A percentile compares a stretch with the other conserved stretches of the same genome.
These are phyloP conservation scores for Leishmania braziliensis DNA, from an alignment of 208 protist genomes.

Conservation along the genomic window DNA sequence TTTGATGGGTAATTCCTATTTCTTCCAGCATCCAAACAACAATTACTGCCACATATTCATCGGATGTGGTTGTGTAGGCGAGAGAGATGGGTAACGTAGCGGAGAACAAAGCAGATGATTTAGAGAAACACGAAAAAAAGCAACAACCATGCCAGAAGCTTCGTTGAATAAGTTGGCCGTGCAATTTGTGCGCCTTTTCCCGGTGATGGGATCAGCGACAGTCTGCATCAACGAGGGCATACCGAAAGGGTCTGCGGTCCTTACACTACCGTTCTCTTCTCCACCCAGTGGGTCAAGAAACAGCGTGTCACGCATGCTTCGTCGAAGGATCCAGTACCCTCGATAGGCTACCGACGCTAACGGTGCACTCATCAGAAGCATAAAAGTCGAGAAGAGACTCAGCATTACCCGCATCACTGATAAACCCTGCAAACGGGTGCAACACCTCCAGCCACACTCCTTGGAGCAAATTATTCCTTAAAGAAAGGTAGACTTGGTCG, in stretches of 20 bases:
- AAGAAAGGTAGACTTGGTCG: slow-evolving; percentile 38
- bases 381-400: slow-evolving; percentile 6
- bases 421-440: slow-evolving; percentile 43
- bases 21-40: background rate
- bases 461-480: background rate
- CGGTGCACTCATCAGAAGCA: background rate
- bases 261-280: background rate
- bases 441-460: slow-evolving; percentile 48
- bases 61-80: background rate
- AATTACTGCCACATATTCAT: background rate
- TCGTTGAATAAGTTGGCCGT: background rate
- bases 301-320: background rate
- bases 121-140: slow-evolving; percentile 12
- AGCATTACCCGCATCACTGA: background rate
- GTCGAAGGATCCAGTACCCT: background rate
- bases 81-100: background rate
- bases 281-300: background rate
- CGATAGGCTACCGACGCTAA: background rate
- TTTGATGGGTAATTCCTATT: background rate
- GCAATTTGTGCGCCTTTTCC: background rate
- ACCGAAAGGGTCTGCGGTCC: too few relatives aligned
- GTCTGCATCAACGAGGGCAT: background rate
- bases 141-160: background rate
- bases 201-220: background rate
- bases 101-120: slow-evolving; percentile 13